Conservation (phyloP, 2,329 filamentous ascomycete species). For the Hypoxylon sp. region DNA sequence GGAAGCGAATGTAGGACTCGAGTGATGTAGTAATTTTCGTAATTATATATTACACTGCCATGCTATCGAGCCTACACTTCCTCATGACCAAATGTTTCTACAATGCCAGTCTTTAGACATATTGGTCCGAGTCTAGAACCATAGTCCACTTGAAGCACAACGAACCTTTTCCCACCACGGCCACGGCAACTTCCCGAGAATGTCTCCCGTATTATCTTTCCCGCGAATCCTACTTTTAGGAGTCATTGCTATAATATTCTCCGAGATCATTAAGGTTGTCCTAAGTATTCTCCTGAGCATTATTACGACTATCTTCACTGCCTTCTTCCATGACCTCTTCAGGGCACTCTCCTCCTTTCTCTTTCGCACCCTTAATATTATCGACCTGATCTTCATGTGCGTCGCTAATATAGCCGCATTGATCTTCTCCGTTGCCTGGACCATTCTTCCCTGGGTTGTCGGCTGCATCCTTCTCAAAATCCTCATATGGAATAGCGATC, state of each 20-base stretch:
- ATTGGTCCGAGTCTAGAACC: background rate
- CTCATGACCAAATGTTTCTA: background rate
- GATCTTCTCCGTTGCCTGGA: background rate
- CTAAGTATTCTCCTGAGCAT: background rate
- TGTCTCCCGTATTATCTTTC: background rate
- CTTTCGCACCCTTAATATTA: background rate
- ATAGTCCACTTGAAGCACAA: background rate
- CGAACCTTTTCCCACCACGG: background rate
- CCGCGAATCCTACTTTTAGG: background rate
- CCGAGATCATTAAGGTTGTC: background rate
- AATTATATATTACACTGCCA: constrained; percentile 1
- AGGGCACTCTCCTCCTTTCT: background rate
- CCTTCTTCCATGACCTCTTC: background rate
- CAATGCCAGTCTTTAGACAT: constrained; percentile 9
- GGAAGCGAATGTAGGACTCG: background rate
- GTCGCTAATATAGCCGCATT: background rate
- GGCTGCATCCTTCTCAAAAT: background rate
- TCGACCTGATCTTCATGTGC: background rate
- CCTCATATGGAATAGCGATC: background rate
- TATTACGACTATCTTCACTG: background rate
- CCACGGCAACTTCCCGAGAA: background rate
- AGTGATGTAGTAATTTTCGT: background rate
- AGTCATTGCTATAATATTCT: background rate
- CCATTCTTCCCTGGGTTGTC: constrained; percentile 1
- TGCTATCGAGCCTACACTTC: background rate